Percentiles rank a stretch among this genome's conserved stretches.
Evolutionary conservation across 306 rosid genomes (phyloP).

Genomic region (Prunus fruticosa): DNA sequence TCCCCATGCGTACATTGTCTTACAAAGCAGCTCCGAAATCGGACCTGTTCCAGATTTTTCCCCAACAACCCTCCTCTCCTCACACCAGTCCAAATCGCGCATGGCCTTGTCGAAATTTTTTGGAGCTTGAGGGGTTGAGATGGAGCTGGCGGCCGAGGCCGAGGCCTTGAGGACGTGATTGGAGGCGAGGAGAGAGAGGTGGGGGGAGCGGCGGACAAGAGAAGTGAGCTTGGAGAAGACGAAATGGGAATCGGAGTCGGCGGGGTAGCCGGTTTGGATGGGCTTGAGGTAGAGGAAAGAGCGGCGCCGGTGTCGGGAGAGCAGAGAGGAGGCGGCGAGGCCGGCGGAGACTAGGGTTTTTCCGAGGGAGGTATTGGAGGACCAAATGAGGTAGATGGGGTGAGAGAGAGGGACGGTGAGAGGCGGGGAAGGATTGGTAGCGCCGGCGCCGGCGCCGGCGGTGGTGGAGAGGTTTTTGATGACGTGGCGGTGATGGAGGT

Average conservation of each 20-base stretch:
- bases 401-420: slow-evolving; percentile 56
- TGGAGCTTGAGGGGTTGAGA: background rate
- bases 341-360: slow-evolving; percentile 96
- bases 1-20: slow-evolving; percentile 86
- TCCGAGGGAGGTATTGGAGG: slow-evolving; percentile 85
- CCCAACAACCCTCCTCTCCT: slow-evolving; percentile 28
- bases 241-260: slow-evolving; percentile 86
- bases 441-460: background rate
- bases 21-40: slow-evolving; percentile 56
- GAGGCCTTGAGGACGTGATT: slow-evolving; percentile 54
- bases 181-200: slow-evolving; percentile 48
- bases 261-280: slow-evolving; percentile 81
- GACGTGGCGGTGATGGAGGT: slow-evolving; percentile 21
- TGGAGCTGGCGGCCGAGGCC: slow-evolving; percentile 20
- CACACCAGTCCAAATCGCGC: slow-evolving; percentile 21
- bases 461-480: slow-evolving; percentile 13
- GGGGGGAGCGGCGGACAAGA: slow-evolving; percentile 37
- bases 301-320: slow-evolving; percentile 22
- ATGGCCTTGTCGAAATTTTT: slow-evolving; percentile 4
- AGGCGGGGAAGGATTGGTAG: slow-evolving; percentile 24
- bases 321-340: slow-evolving; percentile 62
- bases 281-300: slow-evolving; percentile 83
- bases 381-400: slow-evolving; percentile 84
- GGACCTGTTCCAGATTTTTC: slow-evolving; percentile 7
- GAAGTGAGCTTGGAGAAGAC: slow-evolving; percentile 47